Evolutionary conservation across 306 rosid species (phyloP).

Genomic region (Pyrus pyrifolia): DNA sequence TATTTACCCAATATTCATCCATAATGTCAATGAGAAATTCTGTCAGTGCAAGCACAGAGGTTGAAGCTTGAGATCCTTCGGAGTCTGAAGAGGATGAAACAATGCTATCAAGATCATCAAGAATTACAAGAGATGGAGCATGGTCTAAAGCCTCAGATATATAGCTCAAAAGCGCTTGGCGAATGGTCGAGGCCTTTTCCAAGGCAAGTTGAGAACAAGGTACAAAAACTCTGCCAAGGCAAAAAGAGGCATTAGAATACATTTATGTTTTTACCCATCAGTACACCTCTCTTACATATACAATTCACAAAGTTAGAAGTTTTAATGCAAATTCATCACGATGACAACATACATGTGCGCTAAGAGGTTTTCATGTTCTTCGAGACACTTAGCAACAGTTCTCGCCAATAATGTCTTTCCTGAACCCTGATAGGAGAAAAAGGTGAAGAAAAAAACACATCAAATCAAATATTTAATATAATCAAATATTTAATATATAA

Average conservation of each 20-base stretch:
- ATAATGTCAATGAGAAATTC: slow-evolving; percentile 67
- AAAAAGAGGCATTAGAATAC: slow-evolving; percentile 6
- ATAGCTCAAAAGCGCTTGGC: slow-evolving; percentile 55
- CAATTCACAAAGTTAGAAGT: neutral
- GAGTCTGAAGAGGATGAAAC: slow-evolving; percentile 54
- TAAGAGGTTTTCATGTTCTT: slow-evolving; percentile 52
- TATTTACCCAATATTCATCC: slow-evolving; percentile 84
- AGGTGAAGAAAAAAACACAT: neutral
- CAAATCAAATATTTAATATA: neutral
- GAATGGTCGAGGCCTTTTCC: slow-evolving; percentile 65
- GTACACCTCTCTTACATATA: neutral
- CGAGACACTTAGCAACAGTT: slow-evolving; percentile 68
- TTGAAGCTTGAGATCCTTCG: slow-evolving; percentile 68
- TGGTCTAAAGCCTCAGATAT: slow-evolving; percentile 75
- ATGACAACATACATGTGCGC: slow-evolving; percentile 63
- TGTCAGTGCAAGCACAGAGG: slow-evolving; percentile 51
- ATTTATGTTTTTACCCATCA: slow-evolving; percentile 13
- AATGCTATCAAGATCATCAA: slow-evolving; percentile 87
- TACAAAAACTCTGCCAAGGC: slow-evolving; percentile 60
- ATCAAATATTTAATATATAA: neutral
- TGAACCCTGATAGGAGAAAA: slow-evolving; percentile 58
- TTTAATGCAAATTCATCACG: neutral
- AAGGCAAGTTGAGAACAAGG: slow-evolving; percentile 69
- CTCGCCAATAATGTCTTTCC: slow-evolving; percentile 80
- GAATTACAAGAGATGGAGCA: slow-evolving; percentile 85